Percentiles rank a stretch among this genome's conserved stretches.
phyloP scores from a whole-genome alignment of 352 stramenopile genomes.

The Phytophthora sansomeana region DNA sequence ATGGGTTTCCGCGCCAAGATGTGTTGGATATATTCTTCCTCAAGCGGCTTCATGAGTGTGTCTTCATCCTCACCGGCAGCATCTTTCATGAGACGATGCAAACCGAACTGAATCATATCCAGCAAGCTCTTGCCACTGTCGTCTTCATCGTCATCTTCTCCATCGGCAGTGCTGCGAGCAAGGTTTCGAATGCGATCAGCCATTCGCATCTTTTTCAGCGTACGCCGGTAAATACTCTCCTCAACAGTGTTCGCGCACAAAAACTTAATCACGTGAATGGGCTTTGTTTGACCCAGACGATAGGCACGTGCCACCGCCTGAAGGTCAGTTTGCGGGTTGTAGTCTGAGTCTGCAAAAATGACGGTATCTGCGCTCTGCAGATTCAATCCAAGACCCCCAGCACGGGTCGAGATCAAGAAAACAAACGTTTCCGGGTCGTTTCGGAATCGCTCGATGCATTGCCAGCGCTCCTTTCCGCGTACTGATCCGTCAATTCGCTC shows the following conservation, averaged over 20 bases:
- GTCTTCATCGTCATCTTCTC: conserved; percentile 42
- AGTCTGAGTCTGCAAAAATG: conserved; percentile 84
- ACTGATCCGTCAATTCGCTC: conserved; percentile 83
- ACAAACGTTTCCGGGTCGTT: conserved; percentile 92
- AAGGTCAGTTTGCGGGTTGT: conserved; percentile 78
- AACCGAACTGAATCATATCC: conserved; percentile 79
- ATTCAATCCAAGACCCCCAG: conserved; percentile 75
- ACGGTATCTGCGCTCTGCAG: conserved; percentile 85
- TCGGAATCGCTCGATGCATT: conserved; percentile 83
- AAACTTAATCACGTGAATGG: conserved; percentile 85
- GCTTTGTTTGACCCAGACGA: conserved; percentile 75
- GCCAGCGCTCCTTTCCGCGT: conserved; percentile 80
- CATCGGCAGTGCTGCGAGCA: conserved; percentile 43
- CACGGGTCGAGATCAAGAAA: conserved; percentile 82
- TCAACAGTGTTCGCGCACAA: conserved; percentile 79
- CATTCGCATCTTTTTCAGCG: conserved; percentile 78
- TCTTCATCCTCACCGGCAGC: conserved; percentile 34
- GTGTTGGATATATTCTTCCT: conserved; percentile 64
- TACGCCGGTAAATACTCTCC: conserved; percentile 80
- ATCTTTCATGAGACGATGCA: conserved; percentile 74
- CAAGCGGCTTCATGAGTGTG: conserved; percentile 54
- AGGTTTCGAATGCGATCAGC: conserved; percentile 75
- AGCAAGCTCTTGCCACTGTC: conserved; percentile 57
- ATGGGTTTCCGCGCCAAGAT: conserved; percentile 45
- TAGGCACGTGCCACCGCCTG: conserved; percentile 79